Evolutionary conservation across 345 rosid species (phyloP), one percentile per base, ranked within the genome.

Genomic region (Physaria fendleri): DNA sequence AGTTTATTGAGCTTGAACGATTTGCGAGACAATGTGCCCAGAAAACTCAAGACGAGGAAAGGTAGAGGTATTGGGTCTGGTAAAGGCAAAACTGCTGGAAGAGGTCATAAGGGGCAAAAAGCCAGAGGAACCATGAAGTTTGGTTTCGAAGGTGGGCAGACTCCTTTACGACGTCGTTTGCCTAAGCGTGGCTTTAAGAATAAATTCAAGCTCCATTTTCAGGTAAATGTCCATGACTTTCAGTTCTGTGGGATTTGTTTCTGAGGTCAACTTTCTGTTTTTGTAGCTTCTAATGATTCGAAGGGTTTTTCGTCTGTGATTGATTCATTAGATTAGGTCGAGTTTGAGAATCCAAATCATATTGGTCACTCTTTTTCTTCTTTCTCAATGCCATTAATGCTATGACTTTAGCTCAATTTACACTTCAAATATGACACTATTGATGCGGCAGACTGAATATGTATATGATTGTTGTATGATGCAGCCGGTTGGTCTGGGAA

Each of bases 11-110:
- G 81, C 72, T 73, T 93, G 76, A 93, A 93, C 69, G 99, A 93
- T 72, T 71, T 93, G 66, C 79, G 92, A 72, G 94, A 77, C 54
- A 87, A 74, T 32, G 73, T 87, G 20, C 95, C 97, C n/a, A 83
- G 89, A 77, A 93, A 93, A 80, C 89, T 81, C 69, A 87, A 79
- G 79, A 89, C 88, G 50, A 82, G 97, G 81, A 93, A 93, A 66
- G 97, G 97, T 2, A 82, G 99, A 63, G 99, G 99, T 15, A 93
- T 89, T 69, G 99, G 99, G 44, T 93, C 99, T 2, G 96, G 99
- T 7, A 82, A 89, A 66, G 97, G 97, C 15, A 89, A 93, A 79
- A 93, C 99, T 34, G 97, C 96, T 1, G 97, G 97, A 38, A 75
- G 97, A 59, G 97, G 99, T 48, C 99, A 93, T 64, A 93, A 93